Base-by-base conservation (phyloP, 1,284 basidiomycete species). In the Ustilago hordei region DNA sequence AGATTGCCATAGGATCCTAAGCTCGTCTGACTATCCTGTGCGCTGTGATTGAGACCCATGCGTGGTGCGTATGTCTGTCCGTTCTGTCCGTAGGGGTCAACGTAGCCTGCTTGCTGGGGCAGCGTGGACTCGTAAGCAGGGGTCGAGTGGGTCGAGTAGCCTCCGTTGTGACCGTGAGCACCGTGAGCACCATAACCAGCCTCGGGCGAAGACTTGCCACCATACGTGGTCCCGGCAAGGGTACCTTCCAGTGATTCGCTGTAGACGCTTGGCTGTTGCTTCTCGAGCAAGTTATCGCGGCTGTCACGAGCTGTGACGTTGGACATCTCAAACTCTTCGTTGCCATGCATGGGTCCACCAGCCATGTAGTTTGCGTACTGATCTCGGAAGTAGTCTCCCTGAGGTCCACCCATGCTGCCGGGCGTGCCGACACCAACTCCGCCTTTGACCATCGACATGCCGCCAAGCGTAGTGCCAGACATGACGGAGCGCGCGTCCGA, bases 281-380 rank as follows among this genome's bases (percentile, higher is more conserved):
- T 81, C 48, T 84, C 82, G 17, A 84, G 68, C 56, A 84, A 54
- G 47, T 84, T 84, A 61, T 81, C 82, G 17, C 80, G 78, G 58
- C 76, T 79, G 54, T 75, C 81, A 23, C 68, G 68, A 17, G 71
- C 72, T 17, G 56, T 47, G 4, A 80, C 71, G 36, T 75, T 70
- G 45, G 69, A 57, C 80, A 84, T 81, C 55, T 84, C 82, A 38
- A 78, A 80, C 36, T 78, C 80, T 31, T 84, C 81, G 41, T 54
- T 68, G n/a, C 68, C 61, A 32, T 62, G 61, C 58, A 50, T 45
- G 23, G 55, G 60, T 13, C 67, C 79, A 39, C 74, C 71, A 3
- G 80, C 81, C 55, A 83, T 75, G 50, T 84, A 84, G 54, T 69
- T 66, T 32, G 67, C 69, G 55, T 83, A 82, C 58, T 81, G 78